phyloP scores from a whole-genome alignment of 139 green algal genomes.

The Protoeuglena noctilucae region DNA sequence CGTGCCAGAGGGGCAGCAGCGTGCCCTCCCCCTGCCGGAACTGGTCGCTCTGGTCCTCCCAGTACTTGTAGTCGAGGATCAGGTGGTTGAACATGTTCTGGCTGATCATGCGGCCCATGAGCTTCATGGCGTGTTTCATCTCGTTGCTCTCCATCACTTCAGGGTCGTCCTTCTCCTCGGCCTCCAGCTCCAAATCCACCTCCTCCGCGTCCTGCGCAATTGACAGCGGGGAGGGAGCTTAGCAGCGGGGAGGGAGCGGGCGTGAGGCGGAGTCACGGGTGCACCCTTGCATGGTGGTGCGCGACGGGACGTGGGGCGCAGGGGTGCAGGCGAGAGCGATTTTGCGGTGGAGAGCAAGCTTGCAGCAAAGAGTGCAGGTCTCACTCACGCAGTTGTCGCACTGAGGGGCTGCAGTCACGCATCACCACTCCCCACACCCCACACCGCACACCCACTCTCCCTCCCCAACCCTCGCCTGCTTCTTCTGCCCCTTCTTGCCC shows the following conservation, averaged over 20 bases:
- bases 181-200: background rate
- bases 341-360: too few species aligned
- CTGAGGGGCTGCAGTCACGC: too few species aligned
- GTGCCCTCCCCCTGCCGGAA: constrained; percentile 49
- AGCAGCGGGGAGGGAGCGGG: too few species aligned
- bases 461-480: background rate
- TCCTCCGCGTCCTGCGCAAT: background rate
- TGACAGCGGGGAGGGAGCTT: too few species aligned
- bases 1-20: constrained; percentile 81
- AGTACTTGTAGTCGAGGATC: constrained; percentile 88
- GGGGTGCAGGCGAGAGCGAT: background rate
- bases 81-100: constrained; percentile 76
- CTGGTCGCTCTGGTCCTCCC: constrained; percentile 70
- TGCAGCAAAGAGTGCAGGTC: too few species aligned
- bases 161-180: constrained; percentile 3
- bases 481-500: constrained; percentile 6
- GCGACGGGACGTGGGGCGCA: constrained; percentile 2
- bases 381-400: too few species aligned
- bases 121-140: constrained; percentile 23
- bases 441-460: background rate
- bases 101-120: constrained; percentile 78
- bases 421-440: too few species aligned
- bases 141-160: constrained; percentile 13
- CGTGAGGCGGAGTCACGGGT: background rate
- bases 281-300: too few species aligned